Percentiles rank a stretch among this genome's conserved stretches.
These are phyloP conservation scores for Dioszegia hungarica DNA, from an alignment of 768 basidiomycete species.

Conservation along the genomic window DNA sequence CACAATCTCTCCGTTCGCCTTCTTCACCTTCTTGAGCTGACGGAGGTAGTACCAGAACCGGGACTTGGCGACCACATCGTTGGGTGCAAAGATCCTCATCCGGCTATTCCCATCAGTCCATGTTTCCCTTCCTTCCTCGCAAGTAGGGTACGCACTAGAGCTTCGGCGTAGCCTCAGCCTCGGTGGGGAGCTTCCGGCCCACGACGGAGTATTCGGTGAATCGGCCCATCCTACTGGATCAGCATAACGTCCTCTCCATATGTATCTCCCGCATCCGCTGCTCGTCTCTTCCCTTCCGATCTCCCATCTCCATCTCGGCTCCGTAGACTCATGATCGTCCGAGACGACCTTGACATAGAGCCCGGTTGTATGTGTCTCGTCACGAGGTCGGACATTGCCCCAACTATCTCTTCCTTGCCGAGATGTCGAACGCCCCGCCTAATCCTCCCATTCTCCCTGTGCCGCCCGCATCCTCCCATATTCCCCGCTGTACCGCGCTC, in stretches of 20 bases:
- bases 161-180: constrained; percentile 88
- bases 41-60: constrained; percentile 99
- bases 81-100: constrained; percentile 98
- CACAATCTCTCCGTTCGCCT: constrained; percentile 98
- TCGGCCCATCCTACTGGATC: constrained; percentile 50
- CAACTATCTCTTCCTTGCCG: constrained; percentile 41
- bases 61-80: constrained; percentile 97
- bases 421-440: constrained; percentile 7
- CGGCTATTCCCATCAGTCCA: constrained; percentile 51
- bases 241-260: constrained; percentile 6
- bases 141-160: constrained; percentile 58
- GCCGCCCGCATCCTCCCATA: neutral
- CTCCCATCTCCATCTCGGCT: constrained; percentile 12
- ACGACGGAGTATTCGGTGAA: constrained; percentile 88
- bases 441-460: neutral
- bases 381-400: constrained; percentile 45
- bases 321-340: constrained; percentile 17
- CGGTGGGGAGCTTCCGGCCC: constrained; percentile 93
- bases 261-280: no score
- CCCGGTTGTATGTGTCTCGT: constrained; percentile 29
- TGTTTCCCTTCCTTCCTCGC: neutral
- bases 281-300: neutral
- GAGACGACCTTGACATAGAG: constrained; percentile 8
- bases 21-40: constrained; percentile 98
- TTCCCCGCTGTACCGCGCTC: no score